Base-by-base conservation (phyloP, 2,329 filamentous ascomycete species). In the Colletotrichum shisoi region DNA sequence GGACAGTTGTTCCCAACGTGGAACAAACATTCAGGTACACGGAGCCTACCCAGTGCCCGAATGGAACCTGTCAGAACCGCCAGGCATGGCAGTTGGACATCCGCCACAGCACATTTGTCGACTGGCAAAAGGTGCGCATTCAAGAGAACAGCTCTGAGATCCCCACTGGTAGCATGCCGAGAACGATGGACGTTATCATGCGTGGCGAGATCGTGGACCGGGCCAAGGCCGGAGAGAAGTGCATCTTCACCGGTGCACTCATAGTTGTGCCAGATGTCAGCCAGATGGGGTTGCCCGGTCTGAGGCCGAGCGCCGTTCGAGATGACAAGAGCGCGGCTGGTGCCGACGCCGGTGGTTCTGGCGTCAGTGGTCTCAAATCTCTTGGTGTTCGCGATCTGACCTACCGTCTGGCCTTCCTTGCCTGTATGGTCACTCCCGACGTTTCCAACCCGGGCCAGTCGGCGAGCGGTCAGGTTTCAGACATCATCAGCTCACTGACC, bases 81-180 rank as follows among this genome's bases (percentile, higher is more conserved):
- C 82, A 90, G 66, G 93, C 91, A n/a, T 99, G 95, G 95, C 89
- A 93, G 71, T 81, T 99, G n/a, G 94, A 99, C 73, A 97, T 99
- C 74, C 87, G 93, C 49, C 94, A 96, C 78, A 97, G 94, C 78
- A 98, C 94, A 0, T 99, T 99, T 76, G 91, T 99, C 69, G 95
- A 99, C 80, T 99, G 95, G 95, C 95, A 99, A 77, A 98, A 98
- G 78, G 93, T 98, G 27, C 91, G 96, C 70, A 93, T 98, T 69
- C 95, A 99, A 79, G 95, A 99, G 79, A 99, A 98, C 81, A 97
- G 93, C 72, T 94, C 94, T 4, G 95, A 99, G 77, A 99, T 99
- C 44, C 95, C 95, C 0, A 99, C 95, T 0, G 95, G 95, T 62
- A 97, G 94, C 80, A 99, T 99, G 95, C 95, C 95, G 27, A 87